Evolutionary conservation across 2,329 filamentous ascomycete genomes (phyloP).

Genomic region (Hypoxylon sp.): DNA sequence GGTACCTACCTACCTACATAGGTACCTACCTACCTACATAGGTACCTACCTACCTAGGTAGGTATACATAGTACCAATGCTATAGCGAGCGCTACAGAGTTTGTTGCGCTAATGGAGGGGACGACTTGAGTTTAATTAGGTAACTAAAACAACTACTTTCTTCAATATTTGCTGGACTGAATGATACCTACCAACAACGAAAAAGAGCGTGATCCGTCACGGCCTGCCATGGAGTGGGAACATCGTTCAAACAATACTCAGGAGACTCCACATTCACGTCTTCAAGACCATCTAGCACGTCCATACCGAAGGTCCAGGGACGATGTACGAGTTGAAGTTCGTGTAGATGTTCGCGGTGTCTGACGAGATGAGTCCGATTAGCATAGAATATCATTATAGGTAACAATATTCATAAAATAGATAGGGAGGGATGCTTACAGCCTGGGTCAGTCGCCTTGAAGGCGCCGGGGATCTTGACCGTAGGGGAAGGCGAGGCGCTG

Average conservation of each 20-base stretch:
- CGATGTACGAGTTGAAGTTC: conserved; percentile 42
- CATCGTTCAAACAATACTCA: conserved; percentile 11
- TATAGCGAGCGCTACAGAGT: no score
- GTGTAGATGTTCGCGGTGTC: conserved; percentile 45
- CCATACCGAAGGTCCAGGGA: conserved; percentile 42
- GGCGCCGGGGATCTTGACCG: conserved; percentile 52
- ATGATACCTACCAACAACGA: conserved; percentile 4
- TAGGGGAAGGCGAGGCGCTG: conserved; percentile 46
- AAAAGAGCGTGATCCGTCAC: conserved; percentile 11
- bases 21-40: no score
- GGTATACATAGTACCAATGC: no score
- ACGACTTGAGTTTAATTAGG: conserved; percentile 2
- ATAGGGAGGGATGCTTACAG: conserved; percentile 36
- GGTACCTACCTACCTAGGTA: no score
- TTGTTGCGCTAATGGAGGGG: no score
- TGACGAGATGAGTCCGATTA: background rate
- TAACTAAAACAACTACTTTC: no score
- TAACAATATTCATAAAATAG: no score
- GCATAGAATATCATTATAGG: background rate
- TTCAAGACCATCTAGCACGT: conserved; percentile 30
- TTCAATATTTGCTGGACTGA: background rate
- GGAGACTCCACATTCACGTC: background rate
- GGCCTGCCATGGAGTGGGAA: conserved; percentile 7
- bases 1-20: no score
- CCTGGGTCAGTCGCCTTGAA: conserved; percentile 55